Evolutionary conservation across 352 stramenopile genomes (phyloP), one percentile per base, ranked within the genome.

Genomic region (Phytophthora colocasiae): DNA sequence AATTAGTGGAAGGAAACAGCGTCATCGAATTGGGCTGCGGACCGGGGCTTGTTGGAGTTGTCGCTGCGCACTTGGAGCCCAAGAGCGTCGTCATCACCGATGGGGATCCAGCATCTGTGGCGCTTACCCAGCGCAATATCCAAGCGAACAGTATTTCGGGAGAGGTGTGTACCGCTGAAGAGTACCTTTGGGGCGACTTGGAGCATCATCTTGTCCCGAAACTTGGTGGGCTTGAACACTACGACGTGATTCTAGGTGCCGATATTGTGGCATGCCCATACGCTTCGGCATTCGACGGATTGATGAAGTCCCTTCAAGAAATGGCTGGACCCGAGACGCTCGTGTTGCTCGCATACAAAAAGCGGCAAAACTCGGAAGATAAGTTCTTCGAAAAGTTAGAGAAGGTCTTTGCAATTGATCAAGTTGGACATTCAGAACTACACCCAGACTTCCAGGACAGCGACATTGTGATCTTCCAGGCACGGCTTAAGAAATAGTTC

Each of bases 211-310:
- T 90, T 7, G 38, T 78, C 11, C 40, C 60, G 12, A 66, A 45
- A 45, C 22, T 55, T 31, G 38, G 65, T 7, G 26, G 45, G n/a
- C 24, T 27, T 31, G 17, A 57, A 32, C 7, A 69, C 51, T 94
- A 81, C 56, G 87, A 96, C 52, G 73, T 96, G 41, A 80, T 96
- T 39, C 45, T 96, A 7, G 87, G 87, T 36, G 84, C 85, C 3
- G 87, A 96, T 54, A 94, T 96, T 60, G 81, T 93, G 54, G 87
- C 87, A 9, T 96, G 87, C 62, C 87, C 87, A 41, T 96, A 96
- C 62, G 85, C 71, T 10, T 76, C 57, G 11, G 83, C 83, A 1
- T 94, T 94, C 59, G 73, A 89, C 12, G 74, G 71, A 24, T 64
- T 96, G 6, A 71, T 94, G 8, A 36, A 52, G 45, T 87, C 83